Conservation (phyloP, 1,284 basidiomycete species). For the Irpex sp. region DNA sequence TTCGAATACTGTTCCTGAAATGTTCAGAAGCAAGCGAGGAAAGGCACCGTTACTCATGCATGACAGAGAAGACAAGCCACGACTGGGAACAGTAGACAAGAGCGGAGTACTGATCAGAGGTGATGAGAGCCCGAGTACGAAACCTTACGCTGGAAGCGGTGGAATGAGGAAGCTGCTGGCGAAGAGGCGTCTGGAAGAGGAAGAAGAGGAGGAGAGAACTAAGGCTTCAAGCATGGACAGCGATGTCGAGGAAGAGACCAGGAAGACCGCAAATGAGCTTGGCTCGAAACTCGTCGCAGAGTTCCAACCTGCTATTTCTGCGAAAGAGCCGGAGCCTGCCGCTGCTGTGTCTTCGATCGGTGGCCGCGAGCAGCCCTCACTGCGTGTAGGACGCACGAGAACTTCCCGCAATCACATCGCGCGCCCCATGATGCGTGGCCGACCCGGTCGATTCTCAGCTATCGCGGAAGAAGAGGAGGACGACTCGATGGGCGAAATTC, state of each 20-base stretch:
- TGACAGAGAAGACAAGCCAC: slow-evolving; percentile 30
- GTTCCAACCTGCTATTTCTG: slow-evolving; percentile 13
- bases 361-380: slow-evolving; percentile 43
- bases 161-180: slow-evolving; percentile 73
- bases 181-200: slow-evolving; percentile 39
- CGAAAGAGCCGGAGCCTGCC: slow-evolving; percentile 18
- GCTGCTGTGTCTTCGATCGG: slow-evolving; percentile 15
- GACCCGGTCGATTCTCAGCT: slow-evolving; percentile 59
- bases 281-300: slow-evolving; percentile 16
- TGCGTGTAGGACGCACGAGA: slow-evolving; percentile 62
- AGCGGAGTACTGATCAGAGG: slow-evolving; percentile 28
- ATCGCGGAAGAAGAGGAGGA: slow-evolving; percentile 54
- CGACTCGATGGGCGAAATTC: slow-evolving; percentile 43
- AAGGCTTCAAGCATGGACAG: slow-evolving; percentile 30
- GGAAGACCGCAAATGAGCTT: slow-evolving; percentile 27
- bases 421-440: slow-evolving; percentile 30
- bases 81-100: slow-evolving; percentile 32
- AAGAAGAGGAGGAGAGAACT: slow-evolving; percentile 32
- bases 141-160: slow-evolving; percentile 72
- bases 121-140: slow-evolving; percentile 27
- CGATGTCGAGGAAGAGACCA: slow-evolving; percentile 27
- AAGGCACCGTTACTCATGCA: slow-evolving; percentile 57
- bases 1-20: slow-evolving; percentile 48
- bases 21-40: slow-evolving; percentile 58
- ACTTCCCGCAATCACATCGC: slow-evolving; percentile 49